Conservation (phyloP, 371 early-diverging fungal genomes). For the Fennellomyces sp. region DNA sequence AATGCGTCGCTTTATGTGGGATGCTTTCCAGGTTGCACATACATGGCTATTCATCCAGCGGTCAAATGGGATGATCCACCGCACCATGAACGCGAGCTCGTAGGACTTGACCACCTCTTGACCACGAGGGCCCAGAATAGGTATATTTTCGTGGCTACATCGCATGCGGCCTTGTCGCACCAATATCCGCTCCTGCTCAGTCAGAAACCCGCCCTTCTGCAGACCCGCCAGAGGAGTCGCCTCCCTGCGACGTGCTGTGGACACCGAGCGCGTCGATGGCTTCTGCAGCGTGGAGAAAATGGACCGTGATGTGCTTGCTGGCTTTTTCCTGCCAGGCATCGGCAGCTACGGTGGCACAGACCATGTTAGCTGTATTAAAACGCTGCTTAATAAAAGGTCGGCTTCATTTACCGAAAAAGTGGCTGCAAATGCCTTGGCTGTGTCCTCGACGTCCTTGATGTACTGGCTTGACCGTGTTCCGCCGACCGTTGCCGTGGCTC, state of each 20-base stretch:
- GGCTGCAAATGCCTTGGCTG: constrained; percentile 1
- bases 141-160: constrained; percentile 22
- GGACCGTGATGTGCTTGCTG: background rate
- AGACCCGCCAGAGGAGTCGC: constrained; percentile 9
- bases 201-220: constrained; percentile 13
- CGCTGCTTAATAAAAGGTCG: background rate
- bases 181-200: constrained; percentile 13
- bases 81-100: constrained; percentile 21
- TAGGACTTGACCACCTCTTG: constrained; percentile 24
- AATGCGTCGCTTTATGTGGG: background rate
- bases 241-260: background rate
- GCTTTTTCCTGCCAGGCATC: background rate
- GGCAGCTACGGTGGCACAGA: background rate
- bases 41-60: constrained; percentile 21
- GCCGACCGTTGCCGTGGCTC: background rate
- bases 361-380: background rate
- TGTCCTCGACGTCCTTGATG: constrained; percentile 9
- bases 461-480: constrained; percentile 5
- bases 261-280: background rate
- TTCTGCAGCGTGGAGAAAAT: constrained; percentile 13
- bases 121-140: constrained; percentile 26
- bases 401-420: constrained; percentile 15
- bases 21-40: background rate
- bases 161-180: constrained; percentile 17
- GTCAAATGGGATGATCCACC: constrained; percentile 19